Evolutionary conservation across 106 monocot species (phyloP), one percentile per base, ranked within the genome.

Genomic region (Platanthera zijinensis): DNA sequence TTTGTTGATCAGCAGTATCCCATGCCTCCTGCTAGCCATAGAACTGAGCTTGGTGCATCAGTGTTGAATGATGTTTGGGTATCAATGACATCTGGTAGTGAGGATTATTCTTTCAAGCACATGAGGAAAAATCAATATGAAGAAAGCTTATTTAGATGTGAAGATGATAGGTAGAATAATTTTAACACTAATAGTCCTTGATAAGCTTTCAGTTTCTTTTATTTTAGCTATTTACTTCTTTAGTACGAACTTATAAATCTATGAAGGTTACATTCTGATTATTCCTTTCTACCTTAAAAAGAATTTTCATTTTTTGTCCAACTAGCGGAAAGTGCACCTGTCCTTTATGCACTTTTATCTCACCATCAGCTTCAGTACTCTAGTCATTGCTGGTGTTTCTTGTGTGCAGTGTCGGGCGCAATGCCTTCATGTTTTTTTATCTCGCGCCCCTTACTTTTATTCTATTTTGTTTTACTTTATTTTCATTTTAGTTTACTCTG

Each of bases 111-210:
- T 71, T 89, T 83, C 17, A 89, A 89, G 73, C 85, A 85, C 79
- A 89, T 85, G 85, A 80, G 85, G 52, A 88, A 85, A 81, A 88
- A 85, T 80, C 83, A 88, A 72, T 88, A 88, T 73, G 88, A 85
- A 72, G 89, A 89, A 83, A 89, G 83, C 74, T 75, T 89, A 53
- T 85, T 89, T 73, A 89, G 81, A 81, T 86, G 85, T 74, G 89
- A 89, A 82, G 89, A 89, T 84, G 89, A 89, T 74, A 79, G 85
- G 89, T 89, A 79, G 5, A 53, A 6, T 67, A 22, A 25, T 22
- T 59, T 59, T 15, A 10, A 17, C 59, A 7, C 21, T 19, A n/a
- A 15, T 63, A 52, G 25, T 51, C 47, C 21, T 67, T 57, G 14
- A n/a, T 8, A 15, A n/a, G 70, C 70, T 47, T 70, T 45, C 48